Percentiles rank a stretch among this genome's conserved stretches.
Evolutionary conservation across 345 rosid genomes (phyloP).

Genomic region (Hirschfeldia incana): DNA sequence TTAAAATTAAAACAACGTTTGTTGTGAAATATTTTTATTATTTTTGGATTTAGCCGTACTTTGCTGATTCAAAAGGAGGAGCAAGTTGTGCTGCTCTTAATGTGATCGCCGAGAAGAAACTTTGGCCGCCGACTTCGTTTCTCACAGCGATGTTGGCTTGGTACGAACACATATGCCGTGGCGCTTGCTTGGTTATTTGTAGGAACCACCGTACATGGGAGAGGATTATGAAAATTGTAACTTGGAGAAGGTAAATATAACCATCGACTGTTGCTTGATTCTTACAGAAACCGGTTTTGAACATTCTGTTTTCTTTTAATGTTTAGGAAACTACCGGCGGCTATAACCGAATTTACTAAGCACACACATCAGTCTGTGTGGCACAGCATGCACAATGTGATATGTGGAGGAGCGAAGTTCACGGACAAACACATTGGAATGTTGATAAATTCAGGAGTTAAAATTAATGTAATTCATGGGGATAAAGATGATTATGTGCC

Average conservation of each 20-base stretch:
- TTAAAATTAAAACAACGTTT: neutral
- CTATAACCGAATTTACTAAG: constrained; percentile 47
- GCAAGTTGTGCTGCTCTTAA: constrained; percentile 53
- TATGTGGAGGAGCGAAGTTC: constrained; percentile 71
- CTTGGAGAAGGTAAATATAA: constrained; percentile 49
- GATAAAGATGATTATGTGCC: constrained; percentile 56
- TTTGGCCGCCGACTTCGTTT: constrained; percentile 73
- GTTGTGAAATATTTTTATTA: neutral
- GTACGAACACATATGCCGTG: constrained; percentile 79
- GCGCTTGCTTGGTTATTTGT: constrained; percentile 60
- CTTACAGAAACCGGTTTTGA: neutral
- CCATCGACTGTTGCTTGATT: neutral
- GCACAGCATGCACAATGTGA: constrained; percentile 79
- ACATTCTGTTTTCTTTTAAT: neutral
- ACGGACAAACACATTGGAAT: constrained; percentile 51
- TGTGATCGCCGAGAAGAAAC: constrained; percentile 59
- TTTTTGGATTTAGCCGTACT: constrained; percentile 51
- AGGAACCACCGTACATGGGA: constrained; percentile 71
- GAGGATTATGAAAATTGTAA: constrained; percentile 53
- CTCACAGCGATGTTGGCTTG: constrained; percentile 68
- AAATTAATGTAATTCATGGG: constrained; percentile 60
- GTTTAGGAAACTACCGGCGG: constrained; percentile 52
- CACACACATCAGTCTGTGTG: constrained; percentile 86
- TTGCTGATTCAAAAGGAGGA: constrained; percentile 35
- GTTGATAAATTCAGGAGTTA: constrained; percentile 38